A percentile compares a stretch with the other conserved stretches of the same genome.
Conservation (phyloP, 2,329 filamentous ascomycete species). For the Aspergillus latus region DNA sequence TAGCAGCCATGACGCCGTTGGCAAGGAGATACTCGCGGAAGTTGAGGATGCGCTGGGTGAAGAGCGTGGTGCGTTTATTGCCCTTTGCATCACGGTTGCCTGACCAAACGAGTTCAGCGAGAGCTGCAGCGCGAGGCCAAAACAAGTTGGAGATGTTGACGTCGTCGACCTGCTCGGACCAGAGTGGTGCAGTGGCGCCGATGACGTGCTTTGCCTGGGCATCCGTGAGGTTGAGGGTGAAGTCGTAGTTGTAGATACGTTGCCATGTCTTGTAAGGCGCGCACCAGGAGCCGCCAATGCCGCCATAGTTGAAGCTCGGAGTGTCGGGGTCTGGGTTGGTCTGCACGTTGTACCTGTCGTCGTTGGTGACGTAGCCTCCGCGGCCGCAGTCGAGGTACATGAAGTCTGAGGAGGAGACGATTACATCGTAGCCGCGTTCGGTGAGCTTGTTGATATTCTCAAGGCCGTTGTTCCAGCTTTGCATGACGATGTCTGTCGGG, state of each 20-base stretch:
- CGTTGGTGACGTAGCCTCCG: conserved; percentile 57
- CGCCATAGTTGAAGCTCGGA: conserved; percentile 57
- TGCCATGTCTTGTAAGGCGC: conserved; percentile 62
- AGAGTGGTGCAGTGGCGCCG: conserved; percentile 55
- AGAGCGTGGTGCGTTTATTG: conserved; percentile 52
- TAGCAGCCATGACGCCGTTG: conserved; percentile 52
- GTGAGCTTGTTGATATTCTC: conserved; percentile 55
- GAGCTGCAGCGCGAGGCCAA: conserved; percentile 59
- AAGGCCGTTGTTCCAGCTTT: conserved; percentile 57
- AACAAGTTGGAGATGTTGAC: conserved; percentile 51
- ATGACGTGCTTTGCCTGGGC: conserved; percentile 51
- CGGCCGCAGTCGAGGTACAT: conserved; percentile 59
- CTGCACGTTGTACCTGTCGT: conserved; percentile 57
- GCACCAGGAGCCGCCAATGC: conserved; percentile 57
- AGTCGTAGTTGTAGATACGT: conserved; percentile 61
- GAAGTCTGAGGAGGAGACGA: conserved; percentile 58
- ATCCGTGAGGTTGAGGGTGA: conserved; percentile 50
- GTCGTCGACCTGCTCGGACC: conserved; percentile 58
- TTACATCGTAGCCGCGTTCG: conserved; percentile 52
- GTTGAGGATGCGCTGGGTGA: conserved; percentile 59
- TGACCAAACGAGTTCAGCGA: conserved; percentile 58
- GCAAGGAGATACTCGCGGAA: conserved; percentile 61
- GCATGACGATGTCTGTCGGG: conserved; percentile 54
- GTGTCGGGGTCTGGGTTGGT: conserved; percentile 49
- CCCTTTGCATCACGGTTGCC: conserved; percentile 53